phyloP scores from a whole-genome alignment of 352 stramenopile species.

The Phytophthora pini region DNA sequence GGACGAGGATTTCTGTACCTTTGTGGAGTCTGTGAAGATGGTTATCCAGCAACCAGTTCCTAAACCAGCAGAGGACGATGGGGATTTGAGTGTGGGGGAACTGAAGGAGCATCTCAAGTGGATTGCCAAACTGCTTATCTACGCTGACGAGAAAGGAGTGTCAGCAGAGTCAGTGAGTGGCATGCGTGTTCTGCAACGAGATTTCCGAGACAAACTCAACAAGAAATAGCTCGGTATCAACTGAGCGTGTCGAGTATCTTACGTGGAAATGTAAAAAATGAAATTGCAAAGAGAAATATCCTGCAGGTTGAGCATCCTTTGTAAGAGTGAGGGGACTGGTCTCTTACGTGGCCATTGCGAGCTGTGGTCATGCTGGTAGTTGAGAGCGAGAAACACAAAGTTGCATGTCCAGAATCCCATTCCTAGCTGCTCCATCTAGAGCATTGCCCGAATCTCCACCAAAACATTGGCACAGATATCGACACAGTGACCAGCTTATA shows the following conservation, averaged over 20 bases:
- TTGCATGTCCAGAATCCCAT: too few species aligned
- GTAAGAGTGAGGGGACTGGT: too few species aligned
- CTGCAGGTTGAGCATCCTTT: neutral
- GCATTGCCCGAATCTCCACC: too few species aligned
- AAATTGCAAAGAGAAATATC: too few species aligned
- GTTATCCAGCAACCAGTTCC: constrained; percentile 1
- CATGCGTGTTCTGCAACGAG: constrained; percentile 37
- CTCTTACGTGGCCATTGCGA: too few species aligned
- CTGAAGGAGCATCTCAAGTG: constrained; percentile 39
- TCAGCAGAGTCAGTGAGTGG: constrained; percentile 28
- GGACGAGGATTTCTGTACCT: constrained; percentile 35
- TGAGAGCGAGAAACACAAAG: too few species aligned
- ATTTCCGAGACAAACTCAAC: constrained; percentile 35
- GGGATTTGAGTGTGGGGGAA: constrained; percentile 19
- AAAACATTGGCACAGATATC: too few species aligned
- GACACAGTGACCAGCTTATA: too few species aligned
- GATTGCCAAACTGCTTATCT: constrained; percentile 40
- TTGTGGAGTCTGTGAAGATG: constrained; percentile 19
- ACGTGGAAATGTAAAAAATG: too few species aligned
- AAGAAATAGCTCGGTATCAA: constrained; percentile 12
- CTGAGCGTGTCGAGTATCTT: too few species aligned
- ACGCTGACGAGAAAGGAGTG: constrained; percentile 32
- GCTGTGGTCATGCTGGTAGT: too few species aligned
- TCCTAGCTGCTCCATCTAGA: too few species aligned
- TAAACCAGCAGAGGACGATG: constrained; percentile 2